Evolutionary conservation across 2,329 filamentous ascomycete species (phyloP).

Genomic region (Neofusicoccum laricinum): DNA sequence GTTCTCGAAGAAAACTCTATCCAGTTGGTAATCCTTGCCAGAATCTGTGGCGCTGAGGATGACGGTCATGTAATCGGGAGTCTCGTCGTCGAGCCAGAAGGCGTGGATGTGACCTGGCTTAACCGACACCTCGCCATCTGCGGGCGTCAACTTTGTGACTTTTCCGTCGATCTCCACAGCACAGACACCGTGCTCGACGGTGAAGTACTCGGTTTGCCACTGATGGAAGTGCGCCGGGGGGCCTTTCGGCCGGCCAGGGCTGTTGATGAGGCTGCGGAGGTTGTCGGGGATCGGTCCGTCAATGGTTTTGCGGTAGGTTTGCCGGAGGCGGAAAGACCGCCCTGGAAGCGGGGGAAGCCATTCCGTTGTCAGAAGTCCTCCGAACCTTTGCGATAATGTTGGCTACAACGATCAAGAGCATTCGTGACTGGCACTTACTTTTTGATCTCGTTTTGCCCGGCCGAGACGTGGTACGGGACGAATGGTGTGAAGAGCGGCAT

Average conservation of each 20-base stretch:
- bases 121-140: conserved; percentile 22
- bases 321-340: too few species aligned
- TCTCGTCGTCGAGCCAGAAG: background rate
- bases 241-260: conserved; percentile 16
- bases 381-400: too few species aligned
- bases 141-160: conserved; percentile 19
- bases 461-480: too few species aligned
- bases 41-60: conserved; percentile 25
- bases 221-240: conserved; percentile 28
- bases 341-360: too few species aligned
- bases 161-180: conserved; percentile 26
- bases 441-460: too few species aligned
- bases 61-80: conserved; percentile 9
- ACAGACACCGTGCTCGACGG: conserved; percentile 23
- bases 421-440: too few species aligned
- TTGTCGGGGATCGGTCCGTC: too few species aligned
- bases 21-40: conserved; percentile 28
- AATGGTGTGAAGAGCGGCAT: too few species aligned
- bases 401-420: too few species aligned
- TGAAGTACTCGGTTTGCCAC: conserved; percentile 27
- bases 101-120: background rate
- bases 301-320: too few species aligned
- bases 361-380: too few species aligned
- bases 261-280: too few species aligned
- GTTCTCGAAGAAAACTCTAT: conserved; percentile 37